phyloP scores from a whole-genome alignment of 306 rosid species.

The Phaseolus lunatus region DNA sequence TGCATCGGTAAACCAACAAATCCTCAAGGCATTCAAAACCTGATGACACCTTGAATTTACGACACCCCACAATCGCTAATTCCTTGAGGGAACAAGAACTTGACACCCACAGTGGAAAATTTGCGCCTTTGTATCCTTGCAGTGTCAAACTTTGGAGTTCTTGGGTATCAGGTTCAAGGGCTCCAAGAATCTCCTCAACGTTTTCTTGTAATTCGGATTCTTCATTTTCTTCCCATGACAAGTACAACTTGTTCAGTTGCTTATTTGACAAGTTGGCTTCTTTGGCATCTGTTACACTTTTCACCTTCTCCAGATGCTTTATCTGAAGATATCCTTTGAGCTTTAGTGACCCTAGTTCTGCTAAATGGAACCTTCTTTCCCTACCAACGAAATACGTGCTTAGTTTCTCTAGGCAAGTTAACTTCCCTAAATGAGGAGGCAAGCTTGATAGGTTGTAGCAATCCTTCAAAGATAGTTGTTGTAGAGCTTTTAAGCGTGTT shows the following conservation, averaged over 20 bases:
- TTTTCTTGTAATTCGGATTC: not conserved
- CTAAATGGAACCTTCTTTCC: conserved; percentile 18
- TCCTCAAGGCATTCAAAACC: no score
- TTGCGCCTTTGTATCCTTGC: not conserved
- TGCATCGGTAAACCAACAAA: no score
- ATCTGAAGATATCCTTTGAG: conserved; percentile 42
- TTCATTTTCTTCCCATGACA: conserved; percentile 32
- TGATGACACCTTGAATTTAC: no score
- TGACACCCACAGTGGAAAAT: conserved; percentile 40
- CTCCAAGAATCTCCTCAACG: conserved; percentile 40
- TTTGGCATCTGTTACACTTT: not conserved
- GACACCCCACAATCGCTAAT: no score
- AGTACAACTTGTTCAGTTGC: not conserved
- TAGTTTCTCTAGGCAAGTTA: conserved; percentile 26
- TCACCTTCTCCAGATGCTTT: conserved; percentile 40
- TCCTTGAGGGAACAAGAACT: not conserved
- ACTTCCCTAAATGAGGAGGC: not conserved
- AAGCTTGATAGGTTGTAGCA: not conserved
- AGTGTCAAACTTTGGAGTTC: not conserved
- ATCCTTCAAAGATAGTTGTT: not conserved
- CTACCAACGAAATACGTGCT: conserved; percentile 9
- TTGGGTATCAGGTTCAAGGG: conserved; percentile 38
- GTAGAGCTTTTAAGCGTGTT: conserved; percentile 25
- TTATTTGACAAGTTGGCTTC: conserved; percentile 24
- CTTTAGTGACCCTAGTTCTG: conserved; percentile 23